Evolutionary conservation across 768 basidiomycete genomes (phyloP).

Genomic region (Boletus insuetus): DNA sequence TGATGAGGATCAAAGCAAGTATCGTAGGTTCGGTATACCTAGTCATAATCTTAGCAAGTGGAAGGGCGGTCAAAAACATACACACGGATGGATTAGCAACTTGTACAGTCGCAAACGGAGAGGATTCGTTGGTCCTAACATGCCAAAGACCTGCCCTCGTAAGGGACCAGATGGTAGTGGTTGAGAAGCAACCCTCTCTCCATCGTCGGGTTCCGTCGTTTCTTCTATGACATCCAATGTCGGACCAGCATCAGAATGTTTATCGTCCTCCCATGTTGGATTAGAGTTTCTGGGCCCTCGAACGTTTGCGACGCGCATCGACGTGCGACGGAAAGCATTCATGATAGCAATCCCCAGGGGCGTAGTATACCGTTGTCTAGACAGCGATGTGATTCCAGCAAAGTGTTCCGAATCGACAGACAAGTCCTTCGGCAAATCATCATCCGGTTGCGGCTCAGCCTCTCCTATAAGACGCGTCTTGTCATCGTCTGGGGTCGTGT

Average conservation of each 20-base stretch:
- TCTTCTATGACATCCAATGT: constrained; percentile 39
- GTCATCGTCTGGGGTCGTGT: constrained; percentile 55
- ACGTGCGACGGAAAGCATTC: constrained; percentile 59
- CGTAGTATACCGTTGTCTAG: constrained; percentile 42
- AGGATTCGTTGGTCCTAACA: constrained; percentile 66
- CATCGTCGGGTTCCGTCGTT: constrained; percentile 30
- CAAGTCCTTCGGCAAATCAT: constrained; percentile 24
- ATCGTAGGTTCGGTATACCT: constrained; percentile 89
- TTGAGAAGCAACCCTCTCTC: constrained; percentile 36
- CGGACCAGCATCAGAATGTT: constrained; percentile 27
- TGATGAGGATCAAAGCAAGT: constrained; percentile 77
- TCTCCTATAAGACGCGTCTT: constrained; percentile 55
- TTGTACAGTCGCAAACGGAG: constrained; percentile 63
- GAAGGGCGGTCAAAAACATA: constrained; percentile 13
- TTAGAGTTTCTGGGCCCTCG: constrained; percentile 60
- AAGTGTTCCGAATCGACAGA: constrained; percentile 48
- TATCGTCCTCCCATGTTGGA: constrained; percentile 49
- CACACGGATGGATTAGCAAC: constrained; percentile 70
- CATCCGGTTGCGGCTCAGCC: constrained; percentile 32
- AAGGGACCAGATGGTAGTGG: constrained; percentile 47
- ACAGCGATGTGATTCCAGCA: constrained; percentile 38
- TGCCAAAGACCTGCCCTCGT: constrained; percentile 75
- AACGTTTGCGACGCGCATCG: constrained; percentile 78
- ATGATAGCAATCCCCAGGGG: constrained; percentile 61
- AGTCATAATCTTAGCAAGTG: background rate